These are phyloP conservation scores for Hypoxylon crocopeplum DNA, from an alignment of 495 filamentous ascomycete genomes.

Conservation along the genomic window DNA sequence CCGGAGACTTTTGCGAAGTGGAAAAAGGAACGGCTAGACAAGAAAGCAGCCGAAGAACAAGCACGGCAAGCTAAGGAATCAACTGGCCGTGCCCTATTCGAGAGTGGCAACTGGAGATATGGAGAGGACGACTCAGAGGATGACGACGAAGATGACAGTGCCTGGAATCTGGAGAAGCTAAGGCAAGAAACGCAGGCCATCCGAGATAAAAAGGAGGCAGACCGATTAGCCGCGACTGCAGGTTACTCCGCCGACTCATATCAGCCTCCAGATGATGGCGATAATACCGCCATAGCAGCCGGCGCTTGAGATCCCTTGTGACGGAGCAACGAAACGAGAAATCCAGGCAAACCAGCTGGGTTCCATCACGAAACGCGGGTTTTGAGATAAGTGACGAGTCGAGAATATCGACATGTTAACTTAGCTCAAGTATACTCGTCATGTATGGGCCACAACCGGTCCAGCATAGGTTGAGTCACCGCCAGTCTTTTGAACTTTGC, in stretches of 20 bases:
- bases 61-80: constrained; percentile 90
- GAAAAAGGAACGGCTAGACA: constrained; percentile 92
- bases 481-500: constrained; percentile 10
- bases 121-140: constrained; percentile 69
- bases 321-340: constrained; percentile 1
- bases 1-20: constrained; percentile 90
- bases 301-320: constrained; percentile 15
- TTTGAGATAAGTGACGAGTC: constrained; percentile 36
- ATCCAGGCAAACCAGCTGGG: constrained; percentile 12
- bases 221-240: constrained; percentile 52
- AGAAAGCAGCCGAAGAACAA: constrained; percentile 92
- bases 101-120: constrained; percentile 89
- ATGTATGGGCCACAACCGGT: constrained; percentile 11
- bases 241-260: constrained; percentile 22
- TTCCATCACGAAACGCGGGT: constrained; percentile 7
- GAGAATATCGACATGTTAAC: constrained; percentile 14
- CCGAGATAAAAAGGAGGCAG: constrained; percentile 67
- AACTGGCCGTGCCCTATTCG: constrained; percentile 92
- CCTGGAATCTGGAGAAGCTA: constrained; percentile 81
- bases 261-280: constrained; percentile 25
- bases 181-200: constrained; percentile 73
- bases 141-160: constrained; percentile 64
- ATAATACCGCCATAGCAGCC: constrained; percentile 21
- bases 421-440: constrained; percentile 6
- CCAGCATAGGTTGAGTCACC: constrained; percentile 17